Evolutionary conservation across 2,329 filamentous ascomycete species (phyloP).

Genomic region (Talaromyces sp.): DNA sequence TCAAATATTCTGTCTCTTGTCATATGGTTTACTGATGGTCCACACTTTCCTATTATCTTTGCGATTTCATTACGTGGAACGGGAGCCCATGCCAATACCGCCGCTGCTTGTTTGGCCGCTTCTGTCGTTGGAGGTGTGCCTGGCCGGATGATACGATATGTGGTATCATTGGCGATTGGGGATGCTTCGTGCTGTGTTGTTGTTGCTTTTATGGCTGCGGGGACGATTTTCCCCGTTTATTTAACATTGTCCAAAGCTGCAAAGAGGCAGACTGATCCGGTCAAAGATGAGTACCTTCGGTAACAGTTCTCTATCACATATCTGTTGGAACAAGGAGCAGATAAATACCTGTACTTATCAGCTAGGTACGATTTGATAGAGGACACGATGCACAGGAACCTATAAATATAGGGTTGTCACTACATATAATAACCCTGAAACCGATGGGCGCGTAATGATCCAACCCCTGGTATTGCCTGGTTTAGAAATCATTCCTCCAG

Average conservation of each 20-base stretch:
- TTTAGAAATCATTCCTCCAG: no score
- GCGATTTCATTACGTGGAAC: conserved; percentile 54
- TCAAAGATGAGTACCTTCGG: conserved; percentile 30
- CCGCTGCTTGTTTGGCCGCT: conserved; percentile 49
- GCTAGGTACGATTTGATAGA: no score
- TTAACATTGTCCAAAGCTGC: conserved; percentile 46
- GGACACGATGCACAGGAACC: no score
- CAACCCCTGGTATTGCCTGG: no score
- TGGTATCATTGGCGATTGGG: background rate
- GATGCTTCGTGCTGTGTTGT: conserved; percentile 22
- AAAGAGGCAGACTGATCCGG: conserved; percentile 48
- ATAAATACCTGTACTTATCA: no score
- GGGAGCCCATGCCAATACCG: conserved; percentile 54
- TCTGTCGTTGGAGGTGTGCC: conserved; percentile 48
- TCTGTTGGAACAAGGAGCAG: no score
- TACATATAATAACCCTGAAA: no score
- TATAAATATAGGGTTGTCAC: no score
- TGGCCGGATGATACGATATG: background rate
- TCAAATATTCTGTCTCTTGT: conserved; percentile 47
- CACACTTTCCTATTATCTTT: conserved; percentile 55
- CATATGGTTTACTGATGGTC: conserved; percentile 56
- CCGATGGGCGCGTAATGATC: no score
- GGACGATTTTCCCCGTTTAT: conserved; percentile 50
- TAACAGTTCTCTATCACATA: no score
- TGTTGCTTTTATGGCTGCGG: conserved; percentile 48